A percentile compares a stretch with the other conserved stretches of the same genome.
phyloP scores from a whole-genome alignment of 306 rosid species.

The Cyclanthera cordifolia region DNA sequence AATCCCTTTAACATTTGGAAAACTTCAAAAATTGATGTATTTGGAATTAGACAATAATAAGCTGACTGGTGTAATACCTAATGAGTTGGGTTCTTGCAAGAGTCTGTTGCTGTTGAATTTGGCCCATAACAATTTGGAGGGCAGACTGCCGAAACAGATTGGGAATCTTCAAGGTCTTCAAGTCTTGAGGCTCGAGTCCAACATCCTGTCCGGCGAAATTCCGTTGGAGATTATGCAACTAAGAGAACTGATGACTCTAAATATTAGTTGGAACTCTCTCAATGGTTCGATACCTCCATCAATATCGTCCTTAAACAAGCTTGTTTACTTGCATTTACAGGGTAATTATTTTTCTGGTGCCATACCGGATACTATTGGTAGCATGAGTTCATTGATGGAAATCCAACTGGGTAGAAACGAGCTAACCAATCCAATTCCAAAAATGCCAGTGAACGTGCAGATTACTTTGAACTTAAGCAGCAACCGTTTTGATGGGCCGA shows the following conservation, averaged over 20 bases:
- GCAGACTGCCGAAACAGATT: slow-evolving; percentile 36
- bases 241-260: slow-evolving; percentile 22
- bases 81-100: slow-evolving; percentile 30
- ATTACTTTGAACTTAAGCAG: slow-evolving; percentile 63
- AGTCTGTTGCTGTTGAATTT: slow-evolving; percentile 52
- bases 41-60: slow-evolving; percentile 53
- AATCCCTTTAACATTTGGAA: slow-evolving; percentile 24
- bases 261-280: slow-evolving; percentile 59
- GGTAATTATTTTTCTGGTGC: slow-evolving; percentile 42
- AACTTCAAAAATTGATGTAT: slow-evolving; percentile 23
- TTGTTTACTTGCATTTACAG: slow-evolving; percentile 35
- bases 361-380: slow-evolving; percentile 30
- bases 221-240: slow-evolving; percentile 33
- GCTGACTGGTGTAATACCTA: slow-evolving; percentile 38
- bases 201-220: slow-evolving; percentile 41
- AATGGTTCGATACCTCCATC: slow-evolving; percentile 44
- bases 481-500: slow-evolving; percentile 44
- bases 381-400: slow-evolving; percentile 27
- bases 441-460: slow-evolving; percentile 45
- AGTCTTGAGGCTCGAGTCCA: slow-evolving; percentile 48
- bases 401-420: slow-evolving; percentile 62
- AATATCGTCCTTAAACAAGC: slow-evolving; percentile 25
- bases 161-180: slow-evolving; percentile 43
- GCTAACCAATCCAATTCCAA: slow-evolving; percentile 44
- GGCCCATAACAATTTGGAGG: slow-evolving; percentile 40